These are phyloP conservation scores for Nicotiana noctiflora DNA, from an alignment of 257 asterid species.

Conservation along the genomic window DNA sequence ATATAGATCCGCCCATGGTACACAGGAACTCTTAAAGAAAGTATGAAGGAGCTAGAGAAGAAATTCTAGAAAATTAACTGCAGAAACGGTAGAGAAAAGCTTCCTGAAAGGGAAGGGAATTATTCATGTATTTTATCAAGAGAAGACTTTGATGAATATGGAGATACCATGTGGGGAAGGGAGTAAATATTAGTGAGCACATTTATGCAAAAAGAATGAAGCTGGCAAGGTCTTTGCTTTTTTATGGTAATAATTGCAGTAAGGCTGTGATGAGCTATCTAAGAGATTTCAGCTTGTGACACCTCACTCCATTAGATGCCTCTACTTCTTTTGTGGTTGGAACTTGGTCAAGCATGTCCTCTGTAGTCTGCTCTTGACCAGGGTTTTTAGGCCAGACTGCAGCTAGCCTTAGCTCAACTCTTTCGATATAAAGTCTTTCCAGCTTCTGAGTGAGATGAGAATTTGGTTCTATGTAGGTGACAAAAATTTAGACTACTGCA, in stretches of 20 bases:
- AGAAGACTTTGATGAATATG: background rate
- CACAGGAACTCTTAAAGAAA: background rate
- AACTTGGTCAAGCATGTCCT: background rate
- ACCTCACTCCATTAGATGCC: background rate
- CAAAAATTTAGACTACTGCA: background rate
- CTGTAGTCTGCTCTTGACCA: background rate
- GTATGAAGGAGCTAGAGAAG: background rate
- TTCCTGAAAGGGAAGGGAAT: background rate
- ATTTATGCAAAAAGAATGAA: background rate
- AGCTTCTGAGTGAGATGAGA: background rate
- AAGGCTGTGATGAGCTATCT: background rate
- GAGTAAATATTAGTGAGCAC: background rate
- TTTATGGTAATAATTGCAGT: background rate
- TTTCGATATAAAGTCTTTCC: background rate
- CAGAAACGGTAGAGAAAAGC: too few relatives aligned
- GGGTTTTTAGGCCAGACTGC: background rate
- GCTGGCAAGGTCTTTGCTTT: background rate
- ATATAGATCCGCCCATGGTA: too few relatives aligned
- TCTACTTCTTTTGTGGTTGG: background rate
- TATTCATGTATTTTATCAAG: background rate
- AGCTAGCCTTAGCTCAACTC: background rate
- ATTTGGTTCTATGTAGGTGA: background rate
- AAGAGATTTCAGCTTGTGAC: background rate
- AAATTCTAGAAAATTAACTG: too few relatives aligned
- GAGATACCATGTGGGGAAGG: background rate